Percentiles rank a stretch among this genome's conserved stretches.
phyloP scores from a whole-genome alignment of 441 rosid species.

The Rhodomyrtus psidioides region DNA sequence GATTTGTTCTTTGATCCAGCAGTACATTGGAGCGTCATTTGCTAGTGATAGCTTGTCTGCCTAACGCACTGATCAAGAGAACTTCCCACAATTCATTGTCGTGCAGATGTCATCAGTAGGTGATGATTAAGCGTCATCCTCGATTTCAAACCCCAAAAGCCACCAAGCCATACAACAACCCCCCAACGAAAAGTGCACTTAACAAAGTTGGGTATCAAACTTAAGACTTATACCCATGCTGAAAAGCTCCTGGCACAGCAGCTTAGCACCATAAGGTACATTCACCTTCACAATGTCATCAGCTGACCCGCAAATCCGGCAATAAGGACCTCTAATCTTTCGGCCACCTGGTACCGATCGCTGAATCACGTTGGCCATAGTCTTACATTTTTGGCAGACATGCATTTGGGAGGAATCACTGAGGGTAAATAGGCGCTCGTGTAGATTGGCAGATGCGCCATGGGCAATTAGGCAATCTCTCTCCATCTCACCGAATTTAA shows the following conservation, averaged over 20 bases:
- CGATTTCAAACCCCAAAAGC: too few species aligned
- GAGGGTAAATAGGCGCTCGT: too few species aligned
- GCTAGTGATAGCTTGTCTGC: not conserved
- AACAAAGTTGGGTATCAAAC: conserved; percentile 56
- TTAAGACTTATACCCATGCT: conserved; percentile 76
- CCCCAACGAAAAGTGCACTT: not conserved
- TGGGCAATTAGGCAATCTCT: too few species aligned
- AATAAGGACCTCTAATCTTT: conserved; percentile 66
- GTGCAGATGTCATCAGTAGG: not conserved
- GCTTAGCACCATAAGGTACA: conserved; percentile 87
- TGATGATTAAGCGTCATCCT: too few species aligned
- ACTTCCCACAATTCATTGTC: not conserved
- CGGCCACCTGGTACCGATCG: conserved; percentile 39
- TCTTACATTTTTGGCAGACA: not conserved
- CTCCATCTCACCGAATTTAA: too few species aligned
- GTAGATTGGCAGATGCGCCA: too few species aligned
- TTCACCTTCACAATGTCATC: conserved; percentile 57
- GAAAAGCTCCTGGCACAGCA: conserved; percentile 73
- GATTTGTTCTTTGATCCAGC: not conserved
- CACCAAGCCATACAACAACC: too few species aligned
- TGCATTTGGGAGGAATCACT: too few species aligned
- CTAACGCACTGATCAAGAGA: not conserved
- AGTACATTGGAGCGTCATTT: not conserved
- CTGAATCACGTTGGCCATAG: conserved; percentile 58
- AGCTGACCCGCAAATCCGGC: conserved; percentile 44